phyloP scores from a whole-genome alignment of 176 grass and related monocot species.

The Oropetium thomaeum region DNA sequence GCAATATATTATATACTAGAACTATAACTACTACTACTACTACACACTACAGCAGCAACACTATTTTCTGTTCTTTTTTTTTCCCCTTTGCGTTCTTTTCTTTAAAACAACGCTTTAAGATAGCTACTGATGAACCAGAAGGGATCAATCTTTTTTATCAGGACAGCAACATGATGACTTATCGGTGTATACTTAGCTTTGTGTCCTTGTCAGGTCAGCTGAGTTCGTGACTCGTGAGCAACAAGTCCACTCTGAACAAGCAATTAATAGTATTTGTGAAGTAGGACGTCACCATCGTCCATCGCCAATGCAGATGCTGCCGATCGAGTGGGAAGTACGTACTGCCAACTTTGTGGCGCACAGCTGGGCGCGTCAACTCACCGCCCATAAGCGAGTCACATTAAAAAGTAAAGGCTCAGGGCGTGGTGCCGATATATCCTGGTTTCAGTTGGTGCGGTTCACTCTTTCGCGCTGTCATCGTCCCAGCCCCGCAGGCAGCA shows the following conservation, averaged over 20 bases:
- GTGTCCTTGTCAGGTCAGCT: background rate
- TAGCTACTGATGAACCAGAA: background rate
- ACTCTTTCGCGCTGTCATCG: too few species aligned
- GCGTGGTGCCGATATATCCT: too few species aligned
- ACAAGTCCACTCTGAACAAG: too few species aligned
- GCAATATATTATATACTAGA: too few species aligned
- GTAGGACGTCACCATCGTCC: too few species aligned
- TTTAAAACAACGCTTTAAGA: background rate
- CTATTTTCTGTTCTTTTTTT: too few species aligned
- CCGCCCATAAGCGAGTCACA: background rate
- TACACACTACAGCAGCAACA: background rate
- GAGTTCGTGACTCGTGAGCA: too few species aligned
- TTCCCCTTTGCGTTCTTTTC: background rate
- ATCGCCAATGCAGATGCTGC: constrained; percentile 3
- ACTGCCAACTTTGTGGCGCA: background rate
- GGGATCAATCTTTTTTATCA: background rate
- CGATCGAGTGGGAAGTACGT: background rate
- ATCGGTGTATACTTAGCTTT: background rate
- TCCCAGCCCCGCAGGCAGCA: too few species aligned
- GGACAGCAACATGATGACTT: background rate
- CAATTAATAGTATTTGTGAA: too few species aligned
- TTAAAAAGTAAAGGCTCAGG: too few species aligned
- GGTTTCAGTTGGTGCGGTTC: too few species aligned
- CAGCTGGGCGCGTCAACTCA: constrained; percentile 7
- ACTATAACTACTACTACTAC: background rate